Base-by-base conservation (phyloP, 1,139 yeast genomes). In the Geotrichum reessii region DNA sequence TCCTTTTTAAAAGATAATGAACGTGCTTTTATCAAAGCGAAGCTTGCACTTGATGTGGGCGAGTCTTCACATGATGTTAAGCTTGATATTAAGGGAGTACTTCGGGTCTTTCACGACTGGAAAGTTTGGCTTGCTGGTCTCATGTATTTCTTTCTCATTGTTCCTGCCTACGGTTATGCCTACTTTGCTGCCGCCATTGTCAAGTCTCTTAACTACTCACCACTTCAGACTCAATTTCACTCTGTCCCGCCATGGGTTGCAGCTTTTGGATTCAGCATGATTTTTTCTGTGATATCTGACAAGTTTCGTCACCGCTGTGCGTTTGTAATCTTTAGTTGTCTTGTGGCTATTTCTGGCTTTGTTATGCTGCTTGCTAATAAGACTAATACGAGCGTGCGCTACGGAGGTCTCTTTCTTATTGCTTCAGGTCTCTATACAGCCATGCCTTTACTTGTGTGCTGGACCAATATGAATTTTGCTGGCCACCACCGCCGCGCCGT, bases 401-500 rank as follows among this genome's bases (percentile, higher is more conserved):
- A 86, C 67, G 93, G 78, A 19, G 93, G 90, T 2, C 83, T 88
- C 68, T 87, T 87, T 79, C 74, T 87, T 52, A 68, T 81, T 25
- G 88, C 87, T 0, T 65, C 77, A 22, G 95, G 95, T 5, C 75
- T 85, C 42, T 87, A 86, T 72, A 75, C 86, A 2, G 82, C 85
- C 27, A 87, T 87, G 93, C 95, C 95, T 12, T 67, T 85, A 27
- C 71, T 86, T 33, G 84, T 87, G 22, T 86, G 95, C 72, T 85
- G 92, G 89, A 76, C 84, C 19, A 80, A 86, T 17, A 77, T 86
- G 69, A 85, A 85, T 67, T 80, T 82, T 64, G 82, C 86, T 9
- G 90, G 92, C 46, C 92, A 86, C 69, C 74, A 82, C 58, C 78
- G 92, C 70, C 84, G 85, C 65, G 78, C 87, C 40, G 85, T 86